Base-by-base conservation (phyloP, 2,329 filamentous ascomycete genomes). In the Dothiorella sarmentorum region DNA sequence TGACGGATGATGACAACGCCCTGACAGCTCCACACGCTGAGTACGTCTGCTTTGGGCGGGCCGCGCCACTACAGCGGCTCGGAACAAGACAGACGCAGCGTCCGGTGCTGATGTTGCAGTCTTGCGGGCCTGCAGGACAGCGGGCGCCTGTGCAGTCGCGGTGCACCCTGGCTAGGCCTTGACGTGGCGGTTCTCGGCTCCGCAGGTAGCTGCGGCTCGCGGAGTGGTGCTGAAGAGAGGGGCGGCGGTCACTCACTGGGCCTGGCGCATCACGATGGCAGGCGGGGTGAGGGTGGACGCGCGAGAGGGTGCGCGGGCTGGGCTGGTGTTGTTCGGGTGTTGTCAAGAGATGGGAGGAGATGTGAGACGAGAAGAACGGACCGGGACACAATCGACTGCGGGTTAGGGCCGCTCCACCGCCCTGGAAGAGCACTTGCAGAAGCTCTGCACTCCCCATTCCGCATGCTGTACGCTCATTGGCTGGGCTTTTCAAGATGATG, bases 381-480 rank as follows among this genome's bases (percentile, higher is more conserved):
- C 45, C 45, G 45, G 45, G 45, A 49, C 44, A 49, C 45, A 49
- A 44, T 44, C 53, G 53, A 56, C 38, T 44, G 53, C 53, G 53
- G 53, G 31, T 44, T 44, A 56, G 53, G 53, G 53, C 53, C 53
- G 29, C 33, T 35, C 43, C 53, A 56, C 49, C 49, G 49, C 49
- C 49, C 49, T 40, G 49, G 49, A 52, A 52, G 31, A 53, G 49
- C 49, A 40, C 49, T 40, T 53, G 49, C 49, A 53, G 49, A 52
- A 52, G 47, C 45, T 17, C 47, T 52, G 29, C 44, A 29, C 35
- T 40, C 35, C 49, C 49, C 49, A 53, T 53, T 53, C 49, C 49
- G 49, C 35, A 53, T 40, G 49, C 33, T 22, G n/a, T 13, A 26
- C 15, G 17, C 53, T 64, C 60, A 67, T 67, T 68, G 64, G 66